Evolutionary conservation across 495 filamentous ascomycete genomes (phyloP).

Genomic region (Penicillium crystallinum): DNA sequence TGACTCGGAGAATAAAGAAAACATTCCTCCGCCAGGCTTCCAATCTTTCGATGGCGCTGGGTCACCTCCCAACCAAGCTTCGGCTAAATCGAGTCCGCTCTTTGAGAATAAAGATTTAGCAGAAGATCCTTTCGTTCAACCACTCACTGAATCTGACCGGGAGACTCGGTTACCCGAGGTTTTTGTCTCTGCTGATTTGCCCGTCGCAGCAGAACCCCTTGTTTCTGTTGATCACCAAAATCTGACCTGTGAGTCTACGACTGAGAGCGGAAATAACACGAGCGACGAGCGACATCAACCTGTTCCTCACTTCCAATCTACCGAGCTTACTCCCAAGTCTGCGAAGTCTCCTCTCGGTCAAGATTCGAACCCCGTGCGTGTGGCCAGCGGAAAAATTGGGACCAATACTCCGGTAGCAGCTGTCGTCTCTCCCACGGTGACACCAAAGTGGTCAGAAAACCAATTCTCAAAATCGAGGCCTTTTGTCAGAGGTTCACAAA

Average conservation of each 20-base stretch:
- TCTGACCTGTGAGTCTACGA: background rate
- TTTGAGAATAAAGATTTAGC: conserved; percentile 6
- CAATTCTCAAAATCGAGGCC: background rate
- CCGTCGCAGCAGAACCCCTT: background rate
- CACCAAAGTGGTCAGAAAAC: background rate
- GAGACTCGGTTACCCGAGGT: background rate
- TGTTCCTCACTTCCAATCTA: background rate
- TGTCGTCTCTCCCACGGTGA: background rate
- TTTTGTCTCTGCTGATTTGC: background rate
- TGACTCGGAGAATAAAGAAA: conserved; percentile 19
- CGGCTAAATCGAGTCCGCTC: conserved; percentile 1
- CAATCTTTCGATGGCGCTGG: background rate
- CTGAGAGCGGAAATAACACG: background rate
- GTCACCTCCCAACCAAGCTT: background rate
- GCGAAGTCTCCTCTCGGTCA: background rate
- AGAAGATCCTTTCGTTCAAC: conserved; percentile 5
- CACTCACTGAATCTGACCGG: background rate
- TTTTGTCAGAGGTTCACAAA: background rate
- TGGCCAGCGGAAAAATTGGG: background rate
- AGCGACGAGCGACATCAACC: background rate
- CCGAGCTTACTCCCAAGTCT: background rate
- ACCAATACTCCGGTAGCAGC: background rate
- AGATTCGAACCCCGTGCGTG: background rate
- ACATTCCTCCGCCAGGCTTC: conserved; percentile 14
- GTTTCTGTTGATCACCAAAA: background rate